phyloP scores from a whole-genome alignment of 805 yeast genomes.

The Ogataea kodamae region DNA sequence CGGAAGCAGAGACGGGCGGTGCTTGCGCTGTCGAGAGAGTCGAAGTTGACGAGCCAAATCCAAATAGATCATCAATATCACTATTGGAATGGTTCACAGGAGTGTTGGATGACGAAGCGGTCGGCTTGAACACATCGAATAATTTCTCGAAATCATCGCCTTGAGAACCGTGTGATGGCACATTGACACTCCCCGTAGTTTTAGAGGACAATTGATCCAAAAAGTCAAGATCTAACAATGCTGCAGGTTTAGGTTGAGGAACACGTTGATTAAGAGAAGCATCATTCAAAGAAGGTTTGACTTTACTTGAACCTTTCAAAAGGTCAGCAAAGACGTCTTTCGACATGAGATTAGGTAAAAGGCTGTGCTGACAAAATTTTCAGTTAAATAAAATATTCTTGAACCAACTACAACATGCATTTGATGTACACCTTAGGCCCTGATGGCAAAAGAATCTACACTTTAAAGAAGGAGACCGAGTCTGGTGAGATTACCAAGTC shows the following conservation, averaged over 20 bases:
- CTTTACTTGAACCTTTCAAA: conserved; percentile 30
- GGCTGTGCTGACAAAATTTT: conserved; percentile 12
- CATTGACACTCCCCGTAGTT: conserved; percentile 8
- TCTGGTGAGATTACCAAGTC: conserved; percentile 95
- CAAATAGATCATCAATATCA: conserved; percentile 5
- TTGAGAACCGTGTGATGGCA: conserved; percentile 4
- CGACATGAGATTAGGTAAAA: conserved; percentile 16
- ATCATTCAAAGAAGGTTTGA: conserved; percentile 26
- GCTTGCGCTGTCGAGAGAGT: not conserved
- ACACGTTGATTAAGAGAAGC: conserved; percentile 36
- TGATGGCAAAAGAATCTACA: conserved; percentile 95
- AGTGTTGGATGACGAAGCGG: no score
- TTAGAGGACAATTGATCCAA: conserved; percentile 25
- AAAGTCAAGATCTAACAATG: conserved; percentile 38
- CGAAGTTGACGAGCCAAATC: not conserved
- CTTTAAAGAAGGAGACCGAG: conserved; percentile 76
- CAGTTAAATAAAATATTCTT: conserved; percentile 1
- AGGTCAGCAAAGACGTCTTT: conserved; percentile 44
- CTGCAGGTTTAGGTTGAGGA: conserved; percentile 19
- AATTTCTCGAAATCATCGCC: conserved; percentile 21
- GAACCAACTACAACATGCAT: conserved; percentile 61
- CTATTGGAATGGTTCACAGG: not conserved
- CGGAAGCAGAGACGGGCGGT: not conserved
- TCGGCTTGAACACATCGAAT: conserved; percentile 22
- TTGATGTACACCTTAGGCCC: conserved; percentile 95